phyloP scores from a whole-genome alignment of 192 early-diverging fungal genomes.

The Coemansia sp. region DNA sequence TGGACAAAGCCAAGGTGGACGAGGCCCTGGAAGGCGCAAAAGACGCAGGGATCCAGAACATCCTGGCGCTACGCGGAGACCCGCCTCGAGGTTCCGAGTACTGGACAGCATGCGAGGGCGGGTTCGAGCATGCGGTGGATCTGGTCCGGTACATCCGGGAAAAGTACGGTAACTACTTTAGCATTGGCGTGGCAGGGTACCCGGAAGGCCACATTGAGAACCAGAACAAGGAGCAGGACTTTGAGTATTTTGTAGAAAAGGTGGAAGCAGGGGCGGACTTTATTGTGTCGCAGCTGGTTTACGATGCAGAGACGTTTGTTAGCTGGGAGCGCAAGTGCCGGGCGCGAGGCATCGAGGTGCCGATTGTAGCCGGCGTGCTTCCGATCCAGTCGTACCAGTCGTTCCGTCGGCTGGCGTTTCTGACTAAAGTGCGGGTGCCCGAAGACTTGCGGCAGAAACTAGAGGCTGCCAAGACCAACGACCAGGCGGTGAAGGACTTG shows the following conservation, averaged over 20 bases:
- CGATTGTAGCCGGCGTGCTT: slow-evolving; percentile 90
- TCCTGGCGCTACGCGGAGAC: slow-evolving; percentile 94
- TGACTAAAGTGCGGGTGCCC: slow-evolving; percentile 85
- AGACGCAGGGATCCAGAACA: slow-evolving; percentile 84
- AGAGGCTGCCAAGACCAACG: slow-evolving; percentile 91
- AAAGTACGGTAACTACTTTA: slow-evolving; percentile 88
- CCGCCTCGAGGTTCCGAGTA: slow-evolving; percentile 77
- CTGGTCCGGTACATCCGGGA: slow-evolving; percentile 86
- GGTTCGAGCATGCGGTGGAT: slow-evolving; percentile 81
- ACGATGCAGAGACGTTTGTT: slow-evolving; percentile 77
- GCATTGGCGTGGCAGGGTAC: slow-evolving; percentile 95
- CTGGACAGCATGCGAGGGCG: slow-evolving; percentile 68
- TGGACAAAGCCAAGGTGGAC: slow-evolving; percentile 85
- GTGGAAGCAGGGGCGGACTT: slow-evolving; percentile 91
- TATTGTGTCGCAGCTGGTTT: slow-evolving; percentile 94
- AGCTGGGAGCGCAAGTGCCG: slow-evolving; percentile 75
- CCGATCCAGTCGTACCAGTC: slow-evolving; percentile 91
- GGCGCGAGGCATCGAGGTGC: slow-evolving; percentile 66
- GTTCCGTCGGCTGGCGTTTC: slow-evolving; percentile 81
- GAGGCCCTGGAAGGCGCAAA: slow-evolving; percentile 79
- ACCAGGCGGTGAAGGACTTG: slow-evolving; percentile 92
- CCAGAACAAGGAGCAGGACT: slow-evolving; percentile 58
- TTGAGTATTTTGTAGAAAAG: slow-evolving; percentile 79
- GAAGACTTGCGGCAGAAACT: slow-evolving; percentile 67
- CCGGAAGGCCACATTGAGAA: slow-evolving; percentile 74